Evolutionary conservation across 2,329 filamentous ascomycete species (phyloP).

Genomic region (Cytospora leucostoma): DNA sequence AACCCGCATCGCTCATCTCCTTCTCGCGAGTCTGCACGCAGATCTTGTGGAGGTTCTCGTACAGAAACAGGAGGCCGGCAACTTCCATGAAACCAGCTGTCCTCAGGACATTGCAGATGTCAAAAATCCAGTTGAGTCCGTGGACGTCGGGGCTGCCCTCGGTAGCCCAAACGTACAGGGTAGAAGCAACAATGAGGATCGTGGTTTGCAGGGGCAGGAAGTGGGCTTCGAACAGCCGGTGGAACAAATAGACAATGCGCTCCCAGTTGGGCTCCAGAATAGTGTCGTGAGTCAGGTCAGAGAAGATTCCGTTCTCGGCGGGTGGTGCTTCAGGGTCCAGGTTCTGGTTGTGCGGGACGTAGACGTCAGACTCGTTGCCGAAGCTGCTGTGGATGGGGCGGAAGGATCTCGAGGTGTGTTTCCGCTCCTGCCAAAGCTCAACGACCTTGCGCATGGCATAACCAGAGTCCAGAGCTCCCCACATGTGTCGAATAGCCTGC

Average conservation of each 20-base stretch:
- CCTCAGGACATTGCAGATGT: conserved; percentile 60
- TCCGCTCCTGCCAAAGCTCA: conserved; percentile 60
- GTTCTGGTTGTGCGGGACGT: conserved; percentile 48
- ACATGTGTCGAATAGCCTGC: conserved; percentile 75
- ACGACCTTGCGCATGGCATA: conserved; percentile 61
- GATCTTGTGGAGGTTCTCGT: conserved; percentile 66
- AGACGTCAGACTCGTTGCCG: conserved; percentile 48
- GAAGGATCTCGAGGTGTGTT: conserved; percentile 56
- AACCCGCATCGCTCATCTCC: conserved; percentile 66
- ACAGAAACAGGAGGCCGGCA: conserved; percentile 64
- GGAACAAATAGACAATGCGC: conserved; percentile 59
- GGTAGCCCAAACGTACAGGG: conserved; percentile 59
- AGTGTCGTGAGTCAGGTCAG: conserved; percentile 54
- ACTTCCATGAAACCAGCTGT: conserved; percentile 64
- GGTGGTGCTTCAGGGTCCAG: conserved; percentile 42
- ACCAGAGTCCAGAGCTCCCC: conserved; percentile 70
- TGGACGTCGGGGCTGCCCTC: conserved; percentile 53
- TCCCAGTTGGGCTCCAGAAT: conserved; percentile 55
- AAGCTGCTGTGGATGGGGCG: conserved; percentile 56
- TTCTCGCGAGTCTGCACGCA: conserved; percentile 61
- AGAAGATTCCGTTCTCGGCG: conserved; percentile 55
- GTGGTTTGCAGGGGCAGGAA: conserved; percentile 70
- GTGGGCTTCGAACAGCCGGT: conserved; percentile 73
- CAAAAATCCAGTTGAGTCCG: conserved; percentile 60
- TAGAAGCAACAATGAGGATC: conserved; percentile 63